Percentiles rank a stretch among this genome's conserved stretches.
Evolutionary conservation across 2,329 filamentous ascomycete genomes (phyloP).

Genomic region (Lizonia empirigonia): DNA sequence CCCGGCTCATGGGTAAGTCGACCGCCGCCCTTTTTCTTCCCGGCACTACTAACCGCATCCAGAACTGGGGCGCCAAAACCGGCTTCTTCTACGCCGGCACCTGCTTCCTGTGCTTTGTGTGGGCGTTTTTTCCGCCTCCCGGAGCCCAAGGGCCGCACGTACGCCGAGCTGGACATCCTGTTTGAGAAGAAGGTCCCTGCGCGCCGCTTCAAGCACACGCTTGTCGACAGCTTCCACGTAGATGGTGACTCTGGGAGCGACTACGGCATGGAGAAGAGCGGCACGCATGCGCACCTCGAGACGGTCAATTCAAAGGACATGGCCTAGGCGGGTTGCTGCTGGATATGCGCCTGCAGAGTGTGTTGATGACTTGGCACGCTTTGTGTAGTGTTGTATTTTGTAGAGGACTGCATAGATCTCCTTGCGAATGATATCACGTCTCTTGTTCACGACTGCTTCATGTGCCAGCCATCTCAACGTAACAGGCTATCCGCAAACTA

Average conservation of each 20-base stretch:
- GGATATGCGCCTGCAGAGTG: no score
- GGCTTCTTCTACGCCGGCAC: slow-evolving; percentile 88
- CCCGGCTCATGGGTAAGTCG: slow-evolving; percentile 38
- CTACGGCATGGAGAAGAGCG: slow-evolving; percentile 31
- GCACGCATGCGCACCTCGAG: slow-evolving; percentile 33
- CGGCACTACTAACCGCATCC: neutral
- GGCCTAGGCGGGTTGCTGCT: no score
- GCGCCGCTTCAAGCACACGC: slow-evolving; percentile 37
- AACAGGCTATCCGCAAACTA: no score
- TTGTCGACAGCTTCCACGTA: slow-evolving; percentile 34
- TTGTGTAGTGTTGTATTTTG: slow-evolving; percentile 6
- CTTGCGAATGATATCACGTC: neutral
- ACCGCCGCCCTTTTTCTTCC: neutral
- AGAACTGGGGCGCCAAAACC: slow-evolving; percentile 75
- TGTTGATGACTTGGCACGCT: no score
- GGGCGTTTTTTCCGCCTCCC: slow-evolving; percentile 81
- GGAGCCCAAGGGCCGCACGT: slow-evolving; percentile 78
- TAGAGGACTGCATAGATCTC: slow-evolving; percentile 4
- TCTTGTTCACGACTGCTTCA: neutral
- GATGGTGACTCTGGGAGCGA: slow-evolving; percentile 26
- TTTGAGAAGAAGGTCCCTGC: slow-evolving; percentile 64
- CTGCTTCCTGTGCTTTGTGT: slow-evolving; percentile 77
- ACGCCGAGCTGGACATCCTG: slow-evolving; percentile 82
- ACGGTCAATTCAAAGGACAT: slow-evolving; percentile 26
- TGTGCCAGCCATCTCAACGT: neutral